A percentile compares a stretch with the other conserved stretches of the same genome.
Evolutionary conservation across 495 filamentous ascomycete species (phyloP).

Genomic region (Xylaria scruposa): DNA sequence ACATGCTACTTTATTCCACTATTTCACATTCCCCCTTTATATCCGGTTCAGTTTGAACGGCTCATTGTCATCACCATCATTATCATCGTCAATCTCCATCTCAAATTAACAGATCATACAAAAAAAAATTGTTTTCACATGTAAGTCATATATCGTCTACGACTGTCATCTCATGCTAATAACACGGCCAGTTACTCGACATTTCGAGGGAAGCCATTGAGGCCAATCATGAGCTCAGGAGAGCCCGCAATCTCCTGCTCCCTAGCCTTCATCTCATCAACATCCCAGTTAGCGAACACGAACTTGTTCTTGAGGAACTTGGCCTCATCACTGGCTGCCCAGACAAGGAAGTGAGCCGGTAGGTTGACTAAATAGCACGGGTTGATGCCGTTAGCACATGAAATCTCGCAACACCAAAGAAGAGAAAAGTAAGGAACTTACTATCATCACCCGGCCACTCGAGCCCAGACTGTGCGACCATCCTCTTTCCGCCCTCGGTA

Average conservation of each 20-base stretch:
- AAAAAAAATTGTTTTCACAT: background rate
- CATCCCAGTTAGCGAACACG: constrained; percentile 55
- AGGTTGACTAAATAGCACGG: constrained; percentile 37
- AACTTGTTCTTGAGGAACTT: constrained; percentile 52
- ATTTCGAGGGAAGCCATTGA: constrained; percentile 31
- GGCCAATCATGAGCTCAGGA: constrained; percentile 31
- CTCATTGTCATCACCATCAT: background rate
- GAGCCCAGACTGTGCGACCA: constrained; percentile 31
- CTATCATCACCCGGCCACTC: constrained; percentile 35
- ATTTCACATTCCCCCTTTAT: background rate
- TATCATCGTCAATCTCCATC: background rate
- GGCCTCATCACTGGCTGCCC: constrained; percentile 47
- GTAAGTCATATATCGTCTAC: background rate
- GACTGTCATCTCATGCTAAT: background rate
- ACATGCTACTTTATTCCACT: constrained; percentile 18
- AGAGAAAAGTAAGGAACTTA: constrained; percentile 18
- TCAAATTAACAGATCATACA: no score
- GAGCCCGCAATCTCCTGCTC: constrained; percentile 32
- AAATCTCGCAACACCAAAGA: background rate
- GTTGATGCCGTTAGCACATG: background rate
- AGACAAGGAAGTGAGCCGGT: constrained; percentile 48
- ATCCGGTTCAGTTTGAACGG: background rate
- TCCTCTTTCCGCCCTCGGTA: constrained; percentile 42
- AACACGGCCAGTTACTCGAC: constrained; percentile 13
- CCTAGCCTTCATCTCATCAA: constrained; percentile 49